Base-by-base conservation (phyloP, 306 rosid species). In the Begonia loranthoides region DNA sequence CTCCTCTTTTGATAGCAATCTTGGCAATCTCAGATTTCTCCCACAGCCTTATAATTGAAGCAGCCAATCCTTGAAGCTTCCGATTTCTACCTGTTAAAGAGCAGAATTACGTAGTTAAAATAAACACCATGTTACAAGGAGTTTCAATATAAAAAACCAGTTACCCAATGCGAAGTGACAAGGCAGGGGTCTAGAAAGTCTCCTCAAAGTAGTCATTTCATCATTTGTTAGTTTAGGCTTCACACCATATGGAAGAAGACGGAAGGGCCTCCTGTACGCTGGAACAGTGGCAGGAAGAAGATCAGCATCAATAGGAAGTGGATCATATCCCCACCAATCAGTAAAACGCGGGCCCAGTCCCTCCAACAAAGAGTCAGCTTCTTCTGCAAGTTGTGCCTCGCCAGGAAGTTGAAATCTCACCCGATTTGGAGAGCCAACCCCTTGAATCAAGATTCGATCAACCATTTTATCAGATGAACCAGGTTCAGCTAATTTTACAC, bases 311-410 rank as follows among this genome's bases (percentile, higher is more conserved):
- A 90, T 58, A 13, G 97, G 97, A 16, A 70, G 59, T 52, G 97
- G 95, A n/a, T 82, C 97, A 68, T 71, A 82, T 22, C 95, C 95
- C 95, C 95, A 89, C 97, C 97, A 90, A 78, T 90, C 94, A 13
- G 71, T 71, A 69, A 85, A 84, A 38, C 90, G 90, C 2, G 90
- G 97, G 63, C 97, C 97, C 9, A 89, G 64, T 15, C 95, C 94
- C 53, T 70, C 73, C 76, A 89, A 70, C 74, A 85, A 50, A 67
- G 54, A 50, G 70, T 85, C 87, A 44, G 87, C 83, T 67, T 85
- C 97, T 62, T 78, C 81, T 1, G 82, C 80, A 60, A 89, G 73
- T 54, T 71, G 75, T 41, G 75, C 73, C 76, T 89, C 95, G 1
- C 87, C 95, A 1, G 87, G 95, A 45, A 85, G 74, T 62, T 85